Evolutionary conservation across 208 protist species (phyloP).

Genomic region (Zelonia costaricensis): DNA sequence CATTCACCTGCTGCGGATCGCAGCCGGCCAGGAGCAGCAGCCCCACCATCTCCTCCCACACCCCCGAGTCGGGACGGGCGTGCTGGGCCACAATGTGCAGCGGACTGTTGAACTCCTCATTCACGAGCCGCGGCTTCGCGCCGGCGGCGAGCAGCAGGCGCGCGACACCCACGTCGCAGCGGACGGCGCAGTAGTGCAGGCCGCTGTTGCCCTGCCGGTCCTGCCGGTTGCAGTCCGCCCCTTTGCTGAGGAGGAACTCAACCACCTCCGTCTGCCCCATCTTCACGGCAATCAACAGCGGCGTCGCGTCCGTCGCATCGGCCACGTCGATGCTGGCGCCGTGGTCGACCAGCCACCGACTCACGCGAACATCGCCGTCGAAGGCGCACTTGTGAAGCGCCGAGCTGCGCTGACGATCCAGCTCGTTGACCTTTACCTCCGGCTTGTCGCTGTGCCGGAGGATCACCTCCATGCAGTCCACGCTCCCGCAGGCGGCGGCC

Average conservation of each 20-base stretch:
- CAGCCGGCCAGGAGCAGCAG: slow-evolving; percentile 73
- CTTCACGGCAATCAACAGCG: slow-evolving; percentile 89
- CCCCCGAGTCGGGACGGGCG: slow-evolving; percentile 73
- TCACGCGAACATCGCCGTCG: slow-evolving; percentile 89
- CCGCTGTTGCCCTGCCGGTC: slow-evolving; percentile 79
- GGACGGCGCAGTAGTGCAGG: slow-evolving; percentile 88
- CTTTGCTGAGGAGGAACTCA: slow-evolving; percentile 73
- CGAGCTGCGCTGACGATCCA: slow-evolving; percentile 80
- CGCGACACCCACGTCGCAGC: slow-evolving; percentile 79
- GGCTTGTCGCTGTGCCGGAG: slow-evolving; percentile 69
- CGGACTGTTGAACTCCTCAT: slow-evolving; percentile 79
- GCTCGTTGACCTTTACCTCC: slow-evolving; percentile 75
- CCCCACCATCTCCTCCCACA: slow-evolving; percentile 84
- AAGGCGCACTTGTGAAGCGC: slow-evolving; percentile 92
- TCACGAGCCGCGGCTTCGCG: slow-evolving; percentile 62
- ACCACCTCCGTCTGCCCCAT: slow-evolving; percentile 82
- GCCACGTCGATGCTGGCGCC: slow-evolving; percentile 77
- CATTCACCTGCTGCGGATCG: slow-evolving; percentile 76
- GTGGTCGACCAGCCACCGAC: slow-evolving; percentile 87
- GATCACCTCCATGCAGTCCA: slow-evolving; percentile 89
- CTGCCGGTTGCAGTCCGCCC: slow-evolving; percentile 66
- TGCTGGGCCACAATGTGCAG: slow-evolving; percentile 83
- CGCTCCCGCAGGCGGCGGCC: slow-evolving; percentile 85
- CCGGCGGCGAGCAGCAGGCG: slow-evolving; percentile 69
- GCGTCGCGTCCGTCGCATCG: slow-evolving; percentile 72